Conservation (phyloP, 352 stramenopile genomes). For the Pythium folliculosum region DNA sequence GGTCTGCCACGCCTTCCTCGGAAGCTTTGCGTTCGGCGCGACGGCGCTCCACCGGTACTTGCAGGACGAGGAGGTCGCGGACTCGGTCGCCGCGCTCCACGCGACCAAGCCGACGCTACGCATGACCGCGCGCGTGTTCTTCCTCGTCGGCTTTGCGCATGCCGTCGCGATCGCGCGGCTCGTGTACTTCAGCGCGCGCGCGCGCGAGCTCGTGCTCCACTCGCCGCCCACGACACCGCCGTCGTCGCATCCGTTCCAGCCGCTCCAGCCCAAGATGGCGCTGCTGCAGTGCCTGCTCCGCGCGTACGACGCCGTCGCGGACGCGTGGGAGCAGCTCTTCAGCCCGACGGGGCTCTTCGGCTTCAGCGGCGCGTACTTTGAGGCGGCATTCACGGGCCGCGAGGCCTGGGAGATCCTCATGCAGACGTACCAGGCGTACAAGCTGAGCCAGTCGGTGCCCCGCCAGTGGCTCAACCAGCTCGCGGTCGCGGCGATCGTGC, state of each 20-base stretch:
- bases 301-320: not conserved
- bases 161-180: constrained; percentile 5
- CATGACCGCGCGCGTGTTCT: constrained; percentile 9
- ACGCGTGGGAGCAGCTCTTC: constrained; percentile 3
- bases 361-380: constrained; percentile 15
- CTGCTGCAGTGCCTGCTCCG: no score
- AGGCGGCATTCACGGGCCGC: constrained; percentile 17
- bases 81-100: not conserved
- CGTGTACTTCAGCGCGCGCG: not conserved
- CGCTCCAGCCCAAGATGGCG: no score
- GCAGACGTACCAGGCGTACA: constrained; percentile 32
- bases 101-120: not conserved
- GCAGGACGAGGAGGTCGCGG: not conserved
- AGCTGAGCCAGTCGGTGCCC: constrained; percentile 20
- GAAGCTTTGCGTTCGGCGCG: constrained; percentile 1
- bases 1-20: constrained; percentile 1
- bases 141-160: constrained; percentile 15
- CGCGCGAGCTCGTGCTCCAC: not conserved
- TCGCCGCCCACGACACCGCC: no score
- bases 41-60: constrained; percentile 16
- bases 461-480: constrained; percentile 30
- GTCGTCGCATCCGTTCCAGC: no score
- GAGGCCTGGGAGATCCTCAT: constrained; percentile 26
- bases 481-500: constrained; percentile 19
- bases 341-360: constrained; percentile 16